A percentile compares a stretch with the other conserved stretches of the same genome.
phyloP scores from a whole-genome alignment of 805 yeast species.

The Candida tammaniensis region DNA sequence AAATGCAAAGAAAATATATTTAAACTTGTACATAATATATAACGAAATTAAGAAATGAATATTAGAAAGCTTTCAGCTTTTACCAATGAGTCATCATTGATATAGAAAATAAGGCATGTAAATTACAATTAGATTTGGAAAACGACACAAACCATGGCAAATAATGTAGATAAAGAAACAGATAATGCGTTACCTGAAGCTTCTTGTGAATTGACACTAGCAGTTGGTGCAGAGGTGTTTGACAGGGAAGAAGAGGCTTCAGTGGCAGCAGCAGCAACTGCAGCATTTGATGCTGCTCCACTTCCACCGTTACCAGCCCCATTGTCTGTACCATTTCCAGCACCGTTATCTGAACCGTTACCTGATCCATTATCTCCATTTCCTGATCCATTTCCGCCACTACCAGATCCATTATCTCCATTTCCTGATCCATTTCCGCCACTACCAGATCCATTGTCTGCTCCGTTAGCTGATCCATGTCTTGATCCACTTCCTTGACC shows the following conservation, averaged over 20 bases:
- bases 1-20: too few species aligned
- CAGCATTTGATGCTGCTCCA: conserved; percentile 11
- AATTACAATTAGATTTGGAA: conserved; percentile 9
- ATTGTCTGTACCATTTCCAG: not conserved
- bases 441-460: conserved; percentile 4
- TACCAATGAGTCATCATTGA: too few species aligned
- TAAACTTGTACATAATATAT: too few species aligned
- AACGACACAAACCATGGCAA: conserved; percentile 13
- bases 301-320: conserved; percentile 4
- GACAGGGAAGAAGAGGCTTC: too few species aligned
- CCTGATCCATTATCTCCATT: not conserved
- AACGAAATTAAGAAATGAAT: not conserved
- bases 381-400: not conserved
- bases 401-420: not conserved
- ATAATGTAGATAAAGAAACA: conserved; percentile 12
- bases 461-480: not conserved
- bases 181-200: conserved; percentile 12
- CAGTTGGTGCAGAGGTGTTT: conserved; percentile 13
- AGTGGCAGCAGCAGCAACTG: conserved; percentile 13
- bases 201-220: conserved; percentile 11
- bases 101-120: not conserved
- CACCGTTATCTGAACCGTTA: not conserved
- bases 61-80: too few species aligned
- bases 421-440: not conserved
- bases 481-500: not conserved